Conservation (phyloP, 2,329 filamentous ascomycete species). For the Myriosclerotinia duriaeana region DNA sequence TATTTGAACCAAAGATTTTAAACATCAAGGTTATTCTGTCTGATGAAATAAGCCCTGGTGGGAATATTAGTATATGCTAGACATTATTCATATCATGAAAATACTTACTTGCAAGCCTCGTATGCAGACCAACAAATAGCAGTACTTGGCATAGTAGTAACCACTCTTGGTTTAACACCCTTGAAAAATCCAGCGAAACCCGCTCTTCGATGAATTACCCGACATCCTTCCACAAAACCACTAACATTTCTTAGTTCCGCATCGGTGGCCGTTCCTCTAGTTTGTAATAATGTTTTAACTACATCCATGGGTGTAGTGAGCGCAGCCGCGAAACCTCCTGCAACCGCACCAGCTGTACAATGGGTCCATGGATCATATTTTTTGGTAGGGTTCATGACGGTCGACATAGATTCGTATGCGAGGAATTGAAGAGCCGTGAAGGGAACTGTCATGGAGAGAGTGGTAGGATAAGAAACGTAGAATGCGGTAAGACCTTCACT, state of each 20-base stretch:
- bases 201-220: slow-evolving; percentile 63
- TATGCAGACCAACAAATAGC: slow-evolving; percentile 96
- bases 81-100: background rate
- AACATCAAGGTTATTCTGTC: slow-evolving; percentile 47
- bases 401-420: slow-evolving; percentile 95
- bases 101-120: slow-evolving; percentile 64
- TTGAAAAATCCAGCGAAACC: slow-evolving; percentile 89
- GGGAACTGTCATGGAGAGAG: slow-evolving; percentile 95
- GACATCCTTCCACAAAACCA: slow-evolving; percentile 38
- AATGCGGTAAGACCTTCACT: slow-evolving; percentile 88
- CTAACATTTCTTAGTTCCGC: slow-evolving; percentile 55
- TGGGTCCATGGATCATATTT: slow-evolving; percentile 91
- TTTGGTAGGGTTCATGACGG: slow-evolving; percentile 82
- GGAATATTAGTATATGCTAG: slow-evolving; percentile 22
- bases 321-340: slow-evolving; percentile 89
- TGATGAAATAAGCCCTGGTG: slow-evolving; percentile 59
- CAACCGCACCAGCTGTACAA: slow-evolving; percentile 86
- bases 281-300: slow-evolving; percentile 96
- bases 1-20: slow-evolving; percentile 26
- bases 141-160: slow-evolving; percentile 97
- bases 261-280: slow-evolving; percentile 79
- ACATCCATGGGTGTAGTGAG: slow-evolving; percentile 96
- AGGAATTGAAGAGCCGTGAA: slow-evolving; percentile 97
- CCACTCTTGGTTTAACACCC: slow-evolving; percentile 83
- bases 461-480: slow-evolving; percentile 98